These are phyloP conservation scores for Proliferodiscus dingleyae DNA, from an alignment of 2,329 filamentous ascomycete genomes.

Conservation along the genomic window DNA sequence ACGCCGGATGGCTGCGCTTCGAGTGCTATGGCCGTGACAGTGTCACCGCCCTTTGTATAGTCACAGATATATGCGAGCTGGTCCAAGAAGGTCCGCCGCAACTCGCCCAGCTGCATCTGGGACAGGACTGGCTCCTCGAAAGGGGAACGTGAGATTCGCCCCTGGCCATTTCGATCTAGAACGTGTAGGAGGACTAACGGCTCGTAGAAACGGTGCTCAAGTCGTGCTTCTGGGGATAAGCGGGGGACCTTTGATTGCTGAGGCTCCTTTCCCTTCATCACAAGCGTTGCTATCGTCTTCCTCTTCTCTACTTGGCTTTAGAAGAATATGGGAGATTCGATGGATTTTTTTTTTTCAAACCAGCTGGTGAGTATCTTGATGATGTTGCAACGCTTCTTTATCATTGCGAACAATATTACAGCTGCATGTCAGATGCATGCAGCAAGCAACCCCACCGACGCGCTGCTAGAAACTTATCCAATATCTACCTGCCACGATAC, in stretches of 20 bases:
- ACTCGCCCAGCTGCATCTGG: neutral
- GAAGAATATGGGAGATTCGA: too few species aligned
- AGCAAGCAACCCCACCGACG: too few species aligned
- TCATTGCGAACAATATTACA: too few species aligned
- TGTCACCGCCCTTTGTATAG: slow-evolving; percentile 40
- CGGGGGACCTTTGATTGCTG: neutral
- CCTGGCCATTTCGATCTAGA: slow-evolving; percentile 34
- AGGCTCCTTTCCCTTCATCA: too few species aligned
- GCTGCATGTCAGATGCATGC: too few species aligned
- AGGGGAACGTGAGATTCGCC: slow-evolving; percentile 3
- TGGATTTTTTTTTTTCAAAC: too few species aligned
- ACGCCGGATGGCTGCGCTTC: slow-evolving; percentile 32
- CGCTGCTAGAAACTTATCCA: too few species aligned
- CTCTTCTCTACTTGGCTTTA: too few species aligned
- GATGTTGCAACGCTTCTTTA: too few species aligned
- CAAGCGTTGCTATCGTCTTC: too few species aligned
- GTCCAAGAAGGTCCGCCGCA: slow-evolving; percentile 31
- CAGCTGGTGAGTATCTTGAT: too few species aligned
- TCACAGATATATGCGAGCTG: slow-evolving; percentile 44
- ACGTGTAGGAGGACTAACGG: slow-evolving; percentile 33
- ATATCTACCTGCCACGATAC: too few species aligned
- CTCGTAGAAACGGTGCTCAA: slow-evolving; percentile 36
- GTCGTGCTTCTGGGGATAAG: neutral
- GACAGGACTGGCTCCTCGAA: slow-evolving; percentile 12
- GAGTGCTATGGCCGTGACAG: slow-evolving; percentile 41